Base-by-base conservation (phyloP, 2,329 filamentous ascomycete species). In the Fusarium verticillioides region DNA sequence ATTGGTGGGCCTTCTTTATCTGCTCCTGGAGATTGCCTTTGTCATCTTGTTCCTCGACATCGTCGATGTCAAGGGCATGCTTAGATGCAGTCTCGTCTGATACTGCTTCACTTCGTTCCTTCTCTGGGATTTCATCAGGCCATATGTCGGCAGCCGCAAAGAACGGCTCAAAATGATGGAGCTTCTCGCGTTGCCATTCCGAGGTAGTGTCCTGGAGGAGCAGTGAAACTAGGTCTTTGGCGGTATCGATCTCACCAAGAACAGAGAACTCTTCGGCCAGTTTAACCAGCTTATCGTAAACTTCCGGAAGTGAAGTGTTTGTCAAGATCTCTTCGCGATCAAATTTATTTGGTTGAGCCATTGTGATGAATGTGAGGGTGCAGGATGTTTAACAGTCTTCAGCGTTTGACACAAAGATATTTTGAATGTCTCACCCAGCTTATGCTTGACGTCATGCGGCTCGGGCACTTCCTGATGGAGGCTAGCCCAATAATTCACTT, bases 191-290 rank as follows among this genome's bases (percentile, higher is more conserved):
- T 43, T 77, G 74, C 74, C 74, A 76, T 10, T 56, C n/a, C 3
- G 72, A 72, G 5, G 70, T 59, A 28, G 70, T 74, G 3, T 76
- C 53, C 3, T 53, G 49, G 28, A 76, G 72, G 16, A 76, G 56
- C 9, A 77, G 64, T 36, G 74, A 75, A 21, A 70, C 52, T 28
- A 76, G 10, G 9, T 15, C 40, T 53, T 58, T 67, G 12, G 65
- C 52, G 2, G 53, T 77, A 28, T 53, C 28, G 9, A 76, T 62
- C 6, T 69, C 59, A 11, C 74, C 74, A 5, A 76, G 43, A 9
- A 74, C 60, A 26, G 70, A 73, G 32, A 77, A 77, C 21, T 77
- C 72, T 21, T 65, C 40, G 2, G 75, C 74, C 23, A 77, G 40
- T 19, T 53, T 36, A 2, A 42, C 32, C 2, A 76, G 34, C n/a